Percentiles rank a stretch among this genome's conserved stretches.
phyloP scores from a whole-genome alignment of 1,284 basidiomycete species.

The Golubevia pallescens region DNA sequence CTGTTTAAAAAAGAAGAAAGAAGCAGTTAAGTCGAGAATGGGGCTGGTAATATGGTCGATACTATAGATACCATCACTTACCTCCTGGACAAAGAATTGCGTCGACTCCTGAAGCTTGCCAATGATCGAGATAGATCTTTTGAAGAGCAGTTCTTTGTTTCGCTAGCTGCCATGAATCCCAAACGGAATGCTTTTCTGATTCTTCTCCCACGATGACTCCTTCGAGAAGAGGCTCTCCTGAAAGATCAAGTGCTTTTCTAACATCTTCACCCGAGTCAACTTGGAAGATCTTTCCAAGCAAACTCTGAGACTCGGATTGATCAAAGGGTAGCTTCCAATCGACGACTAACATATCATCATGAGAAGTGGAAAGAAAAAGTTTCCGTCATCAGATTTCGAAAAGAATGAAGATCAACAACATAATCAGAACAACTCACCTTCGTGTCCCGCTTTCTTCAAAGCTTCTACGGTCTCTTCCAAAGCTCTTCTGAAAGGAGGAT shows the following conservation, averaged over 20 bases:
- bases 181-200: slow-evolving; percentile 6
- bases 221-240: slow-evolving; percentile 45
- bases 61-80: not conserved
- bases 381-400: no score
- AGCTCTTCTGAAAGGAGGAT: slow-evolving; percentile 63
- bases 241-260: not conserved
- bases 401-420: not conserved
- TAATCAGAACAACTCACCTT: slow-evolving; percentile 23
- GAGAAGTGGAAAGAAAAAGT: slow-evolving; percentile 2
- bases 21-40: no score
- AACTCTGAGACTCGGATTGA: not conserved
- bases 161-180: slow-evolving; percentile 28
- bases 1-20: no score
- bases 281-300: not conserved
- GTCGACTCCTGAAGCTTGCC: slow-evolving; percentile 43
- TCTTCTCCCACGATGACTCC: slow-evolving; percentile 29
- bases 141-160: slow-evolving; percentile 50
- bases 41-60: no score
- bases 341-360: not conserved
- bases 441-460: slow-evolving; percentile 37
- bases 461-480: slow-evolving; percentile 45
- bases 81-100: slow-evolving; percentile 58
- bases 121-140: slow-evolving; percentile 35
- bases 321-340: slow-evolving; percentile 2
- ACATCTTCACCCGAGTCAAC: slow-evolving; percentile 5